Evolutionary conservation across 2,329 filamentous ascomycete species (phyloP), one percentile per base, ranked within the genome.

Genomic region (Samsoniella hepiali): DNA sequence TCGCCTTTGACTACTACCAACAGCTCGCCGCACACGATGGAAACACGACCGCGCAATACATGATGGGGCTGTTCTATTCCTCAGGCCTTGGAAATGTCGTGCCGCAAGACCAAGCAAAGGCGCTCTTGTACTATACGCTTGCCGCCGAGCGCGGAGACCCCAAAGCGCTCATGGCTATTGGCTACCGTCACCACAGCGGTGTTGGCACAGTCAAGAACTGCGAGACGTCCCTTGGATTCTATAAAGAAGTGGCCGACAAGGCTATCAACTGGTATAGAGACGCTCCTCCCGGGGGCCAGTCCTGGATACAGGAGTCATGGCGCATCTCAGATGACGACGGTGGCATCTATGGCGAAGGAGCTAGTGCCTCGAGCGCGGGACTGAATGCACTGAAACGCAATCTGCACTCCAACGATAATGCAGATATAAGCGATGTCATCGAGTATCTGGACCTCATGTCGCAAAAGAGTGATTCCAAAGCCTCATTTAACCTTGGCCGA

Each of bases 51-150:
- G 95, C 95, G 1, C 92, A 98, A 74, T 90, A 96, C 76, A 97
- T 99, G 94, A 74, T 98, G 54, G 95, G 91, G 0, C 87, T 99
- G 69, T 95, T 97, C 84, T 94, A 99, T 76, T 93, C 93, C 42
- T 99, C 95, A 0, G 95, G 95, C 0, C 83, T 99, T 64, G 93
- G 91, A 17, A 87, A 87, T 38, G 88, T 88, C 1, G 91, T 97
- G 6, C 85, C 91, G 72, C 85, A 86, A 50, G 91, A 99, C 70
- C 95, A 98, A 77, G 93, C 93, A 11, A 93, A 92, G 76, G 92
- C 95, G 3, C 82, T 98, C 70, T 81, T 98, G 47, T 98, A 97
- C 75, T 94, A 99, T 75, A 96, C 91, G 0, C 95, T 98, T 73
- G 94, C 95, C 0, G 95, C 95, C 0, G 83, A 93, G 67, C 86